Conservation (phyloP, 2,329 filamentous ascomycete genomes). For the Colletotrichum higginsianum region DNA sequence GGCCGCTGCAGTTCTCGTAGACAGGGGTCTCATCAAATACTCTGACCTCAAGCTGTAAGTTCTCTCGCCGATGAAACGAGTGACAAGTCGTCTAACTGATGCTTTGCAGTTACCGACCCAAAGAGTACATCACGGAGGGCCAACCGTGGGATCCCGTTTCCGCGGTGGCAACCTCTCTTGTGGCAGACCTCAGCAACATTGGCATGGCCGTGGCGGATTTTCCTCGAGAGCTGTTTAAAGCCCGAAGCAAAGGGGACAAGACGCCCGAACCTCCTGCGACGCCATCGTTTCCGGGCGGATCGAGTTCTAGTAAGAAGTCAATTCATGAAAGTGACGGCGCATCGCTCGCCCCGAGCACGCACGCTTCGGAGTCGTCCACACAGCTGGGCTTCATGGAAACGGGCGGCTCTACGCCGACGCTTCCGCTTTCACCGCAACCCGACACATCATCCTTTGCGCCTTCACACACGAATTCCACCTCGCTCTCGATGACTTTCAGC, state of each 20-base stretch:
- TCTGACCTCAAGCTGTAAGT: slow-evolving; percentile 80
- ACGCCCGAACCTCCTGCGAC: slow-evolving; percentile 34
- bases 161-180: slow-evolving; percentile 81
- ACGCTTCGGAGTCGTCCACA: slow-evolving; percentile 38
- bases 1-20: slow-evolving; percentile 78
- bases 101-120: slow-evolving; percentile 60
- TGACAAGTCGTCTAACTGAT: not conserved
- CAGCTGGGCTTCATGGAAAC: slow-evolving; percentile 33
- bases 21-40: slow-evolving; percentile 75
- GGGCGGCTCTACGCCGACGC: slow-evolving; percentile 29
- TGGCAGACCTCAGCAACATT: slow-evolving; percentile 87
- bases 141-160: slow-evolving; percentile 86
- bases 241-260: slow-evolving; percentile 45
- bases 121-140: slow-evolving; percentile 83
- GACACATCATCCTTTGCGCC: slow-evolving; percentile 10
- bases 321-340: slow-evolving; percentile 23
- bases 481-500: slow-evolving; percentile 47
- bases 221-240: slow-evolving; percentile 70
- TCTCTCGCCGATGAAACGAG: not conserved
- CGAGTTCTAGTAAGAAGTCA: slow-evolving; percentile 16
- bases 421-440: slow-evolving; percentile 23
- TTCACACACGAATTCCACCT: slow-evolving; percentile 16
- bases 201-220: slow-evolving; percentile 87
- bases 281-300: slow-evolving; percentile 17
- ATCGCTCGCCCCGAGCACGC: slow-evolving; percentile 21